Evolutionary conservation across 202 grass and related monocot genomes (phyloP).

Genomic region (Schoenoplectus triqueter): DNA sequence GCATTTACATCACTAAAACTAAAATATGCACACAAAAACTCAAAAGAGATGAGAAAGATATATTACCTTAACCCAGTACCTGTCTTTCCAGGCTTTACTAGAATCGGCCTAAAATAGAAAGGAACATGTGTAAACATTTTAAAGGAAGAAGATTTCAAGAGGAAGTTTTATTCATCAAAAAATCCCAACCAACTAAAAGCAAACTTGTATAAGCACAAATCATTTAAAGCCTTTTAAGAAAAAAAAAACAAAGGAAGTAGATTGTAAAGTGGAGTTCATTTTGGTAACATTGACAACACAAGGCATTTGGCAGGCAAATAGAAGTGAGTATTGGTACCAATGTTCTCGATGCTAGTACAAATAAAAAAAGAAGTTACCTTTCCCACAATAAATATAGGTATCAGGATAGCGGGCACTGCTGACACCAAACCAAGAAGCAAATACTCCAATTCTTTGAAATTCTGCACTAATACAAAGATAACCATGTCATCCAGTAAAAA

Average conservation of each 20-base stretch:
- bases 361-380: slow-evolving; percentile 49
- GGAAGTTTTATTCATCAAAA: too few relatives aligned
- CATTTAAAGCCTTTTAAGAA: background rate
- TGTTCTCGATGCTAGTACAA: background rate
- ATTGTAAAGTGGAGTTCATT: background rate
- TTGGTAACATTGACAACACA: background rate
- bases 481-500: background rate
- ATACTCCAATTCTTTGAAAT: slow-evolving; percentile 90
- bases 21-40: background rate
- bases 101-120: slow-evolving; percentile 66
- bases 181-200: too few relatives aligned
- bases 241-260: background rate
- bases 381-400: slow-evolving; percentile 80
- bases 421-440: slow-evolving; percentile 80
- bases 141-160: background rate
- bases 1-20: slow-evolving; percentile 3
- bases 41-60: background rate
- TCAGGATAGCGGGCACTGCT: slow-evolving; percentile 65
- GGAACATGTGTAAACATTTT: background rate
- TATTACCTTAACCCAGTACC: slow-evolving; percentile 93
- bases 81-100: slow-evolving; percentile 61
- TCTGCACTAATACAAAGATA: slow-evolving; percentile 45
- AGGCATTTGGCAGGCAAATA: background rate
- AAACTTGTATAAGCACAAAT: background rate
- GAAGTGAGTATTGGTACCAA: slow-evolving; percentile 8